Base-by-base conservation (phyloP, 2,329 filamentous ascomycete genomes). In the Microcyclospora pomicola region DNA sequence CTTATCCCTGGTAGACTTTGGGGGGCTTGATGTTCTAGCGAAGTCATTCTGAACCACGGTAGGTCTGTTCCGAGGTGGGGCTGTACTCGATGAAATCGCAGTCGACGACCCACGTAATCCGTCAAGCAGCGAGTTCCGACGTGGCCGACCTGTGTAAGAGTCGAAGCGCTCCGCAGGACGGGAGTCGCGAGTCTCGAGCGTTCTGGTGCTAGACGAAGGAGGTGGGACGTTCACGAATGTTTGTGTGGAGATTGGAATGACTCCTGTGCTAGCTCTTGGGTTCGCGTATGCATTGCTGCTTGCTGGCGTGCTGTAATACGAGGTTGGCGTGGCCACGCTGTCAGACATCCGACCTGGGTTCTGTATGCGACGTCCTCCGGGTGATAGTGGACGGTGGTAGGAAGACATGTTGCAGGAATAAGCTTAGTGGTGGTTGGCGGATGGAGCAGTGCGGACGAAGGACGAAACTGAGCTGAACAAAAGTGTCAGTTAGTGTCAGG, bases 101-200 rank as follows among this genome's bases (percentile, higher is more conserved):
- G 9, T n/a, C 14, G 30, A 15, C 5, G 45, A 44, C 7, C 40
- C 40, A 54, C 63, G 46, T 10, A 60, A 56, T 6, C 49, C 45
- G 33, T 64, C 61, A 28, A 55, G 57, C 31, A 63, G 45, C 2
- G 65, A 68, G 31, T 63, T 65, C 6, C 65, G 55, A 27, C 66
- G 60, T 4, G 65, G 64, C 40, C 66, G 56, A 33, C 63, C 60
- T 6, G 59, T 53, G 53, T 67, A 67, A 7, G 60, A 52, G 45
- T 66, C 64, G 48, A 62, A 62, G 36, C 59, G 60, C 48, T 52
- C 42, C 13, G 41, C 41, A 6, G 45, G 45, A 19, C 15, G 33
- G 9, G 33, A 37, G 7, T 38, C 30, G 9, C 14, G 36, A 24
- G 7, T 28, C 24, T 28, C 39, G 35, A 42, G 53, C 33, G 42